Conservation (phyloP, 1,284 basidiomycete genomes). For the Fistulina hepatica region DNA sequence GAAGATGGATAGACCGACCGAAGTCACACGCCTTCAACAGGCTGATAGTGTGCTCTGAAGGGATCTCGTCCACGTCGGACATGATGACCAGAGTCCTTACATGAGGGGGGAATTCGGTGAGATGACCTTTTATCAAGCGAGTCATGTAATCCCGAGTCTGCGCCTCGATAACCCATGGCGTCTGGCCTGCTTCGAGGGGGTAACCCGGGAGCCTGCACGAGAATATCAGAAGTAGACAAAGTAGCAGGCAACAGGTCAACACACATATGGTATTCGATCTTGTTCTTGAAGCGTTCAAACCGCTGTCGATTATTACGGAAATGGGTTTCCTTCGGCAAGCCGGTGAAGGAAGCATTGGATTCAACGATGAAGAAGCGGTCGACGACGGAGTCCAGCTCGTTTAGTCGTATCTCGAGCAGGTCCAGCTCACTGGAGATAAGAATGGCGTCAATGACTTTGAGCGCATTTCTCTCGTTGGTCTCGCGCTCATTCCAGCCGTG, state of each 20-base stretch:
- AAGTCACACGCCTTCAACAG: conserved; percentile 52
- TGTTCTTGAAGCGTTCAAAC: conserved; percentile 40
- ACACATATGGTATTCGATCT: conserved; percentile 42
- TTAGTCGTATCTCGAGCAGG: conserved; percentile 55
- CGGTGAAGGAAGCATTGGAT: conserved; percentile 52
- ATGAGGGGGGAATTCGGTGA: conserved; percentile 21
- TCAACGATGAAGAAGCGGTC: conserved; percentile 60
- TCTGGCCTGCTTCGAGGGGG: conserved; percentile 25
- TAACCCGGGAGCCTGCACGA: conserved; percentile 28
- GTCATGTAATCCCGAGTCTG: conserved; percentile 33
- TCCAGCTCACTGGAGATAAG: conserved; percentile 59
- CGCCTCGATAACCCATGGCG: conserved; percentile 33
- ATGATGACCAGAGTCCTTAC: conserved; percentile 44
- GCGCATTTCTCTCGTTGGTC: conserved; percentile 11
- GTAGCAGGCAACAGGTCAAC: conserved; percentile 15
- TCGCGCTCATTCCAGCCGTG: conserved; percentile 42
- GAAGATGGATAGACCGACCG: conserved; percentile 47
- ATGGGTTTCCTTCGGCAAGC: conserved; percentile 42
- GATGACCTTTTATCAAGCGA: conserved; percentile 28
- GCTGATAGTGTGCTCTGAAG: conserved; percentile 41
- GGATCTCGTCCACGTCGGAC: conserved; percentile 64
- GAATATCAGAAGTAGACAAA: background rate
- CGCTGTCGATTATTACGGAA: conserved; percentile 38
- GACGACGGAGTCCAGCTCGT: conserved; percentile 53
- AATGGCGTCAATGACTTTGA: conserved; percentile 44